phyloP scores from a whole-genome alignment of 163 green algal species.

The Coccomyxa subellipsoidea region DNA sequence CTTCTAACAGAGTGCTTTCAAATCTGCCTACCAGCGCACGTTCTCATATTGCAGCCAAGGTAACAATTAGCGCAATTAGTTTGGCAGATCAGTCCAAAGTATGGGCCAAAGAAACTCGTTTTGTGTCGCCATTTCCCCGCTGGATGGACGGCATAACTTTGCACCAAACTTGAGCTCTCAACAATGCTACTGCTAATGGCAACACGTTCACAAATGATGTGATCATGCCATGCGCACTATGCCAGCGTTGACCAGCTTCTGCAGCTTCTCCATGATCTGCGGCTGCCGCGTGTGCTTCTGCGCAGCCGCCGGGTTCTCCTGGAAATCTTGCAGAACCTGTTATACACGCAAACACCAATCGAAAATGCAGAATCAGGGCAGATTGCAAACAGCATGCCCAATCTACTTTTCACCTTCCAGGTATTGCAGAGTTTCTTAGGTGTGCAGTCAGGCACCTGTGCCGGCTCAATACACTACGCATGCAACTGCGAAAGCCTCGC shows the following conservation, averaged over 20 bases:
- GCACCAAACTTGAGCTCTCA: no score
- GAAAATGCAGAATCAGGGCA: neutral
- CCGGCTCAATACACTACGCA: neutral
- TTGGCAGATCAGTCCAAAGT: no score
- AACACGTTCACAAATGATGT: neutral
- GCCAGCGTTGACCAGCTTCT: slow-evolving; percentile 89
- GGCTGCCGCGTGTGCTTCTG: slow-evolving; percentile 80
- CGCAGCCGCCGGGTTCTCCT: slow-evolving; percentile 76
- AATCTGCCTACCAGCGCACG: no score
- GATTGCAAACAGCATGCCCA: neutral
- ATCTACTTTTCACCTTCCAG: no score
- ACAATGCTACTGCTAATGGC: no score
- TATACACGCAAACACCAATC: neutral
- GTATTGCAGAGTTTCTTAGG: no score
- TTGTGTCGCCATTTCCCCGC: no score
- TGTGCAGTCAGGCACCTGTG: neutral
- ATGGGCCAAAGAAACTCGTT: no score
- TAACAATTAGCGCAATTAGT: no score
- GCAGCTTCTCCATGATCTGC: slow-evolving; percentile 85
- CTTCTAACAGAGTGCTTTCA: no score
- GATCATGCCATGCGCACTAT: slow-evolving; percentile 66
- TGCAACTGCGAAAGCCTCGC: neutral
- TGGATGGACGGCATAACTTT: no score
- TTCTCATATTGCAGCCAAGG: no score
- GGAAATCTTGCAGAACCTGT: slow-evolving; percentile 80